Base-by-base conservation (phyloP, 805 yeast genomes). In the Cyberlindnera suaveolens region DNA sequence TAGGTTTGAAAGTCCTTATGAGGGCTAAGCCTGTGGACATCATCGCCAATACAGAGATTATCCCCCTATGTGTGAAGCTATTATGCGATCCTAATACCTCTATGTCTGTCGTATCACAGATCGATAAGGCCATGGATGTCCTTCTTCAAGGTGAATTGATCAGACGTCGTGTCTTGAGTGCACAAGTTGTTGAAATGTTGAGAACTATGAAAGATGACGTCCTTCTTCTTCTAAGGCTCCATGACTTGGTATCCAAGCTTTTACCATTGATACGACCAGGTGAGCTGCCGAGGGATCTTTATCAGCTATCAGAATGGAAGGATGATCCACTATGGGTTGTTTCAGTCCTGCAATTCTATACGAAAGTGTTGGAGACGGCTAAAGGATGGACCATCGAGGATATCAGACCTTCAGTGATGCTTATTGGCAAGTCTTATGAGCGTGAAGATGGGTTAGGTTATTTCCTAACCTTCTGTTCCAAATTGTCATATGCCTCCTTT, bases 1-100 rank as follows among this genome's bases (percentile, higher is more conserved):
- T 53, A 5, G 56, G 56, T 3, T 10, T 57, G 34, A 51, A 46
- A 36, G 51, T 53, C 18, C 33, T 52, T 9, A 32, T 52, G 8
- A 53, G 37, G 35, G 56, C 62, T 1, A 36, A 44, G 6, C 60
- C 60, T 1, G 44, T 48, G 6, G 62, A 57, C 32, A 39, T 54
- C 16, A 11, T 57, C 1, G 50, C 61, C 6, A 52, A 55, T 16
- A 52, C 61, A 0, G 54, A 48, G 31, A 31, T 57, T 4, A 29
- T 57, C 8, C 55, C 54, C 16, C 23, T 23, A 2, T 31, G 41
- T 3, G 23, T 56, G 7, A 41, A 39, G 2, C 29, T 50, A 0
- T 15, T 56, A 13, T 30, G 48, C 1, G 10, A 35, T 8, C 34
- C 40, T 2, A 27, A 14, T 1, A 44, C 53, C 1, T 17, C 52